These are phyloP conservation scores for Phanerodontia chrysosporium DNA, from an alignment of 768 basidiomycete species.

Conservation along the genomic window DNA sequence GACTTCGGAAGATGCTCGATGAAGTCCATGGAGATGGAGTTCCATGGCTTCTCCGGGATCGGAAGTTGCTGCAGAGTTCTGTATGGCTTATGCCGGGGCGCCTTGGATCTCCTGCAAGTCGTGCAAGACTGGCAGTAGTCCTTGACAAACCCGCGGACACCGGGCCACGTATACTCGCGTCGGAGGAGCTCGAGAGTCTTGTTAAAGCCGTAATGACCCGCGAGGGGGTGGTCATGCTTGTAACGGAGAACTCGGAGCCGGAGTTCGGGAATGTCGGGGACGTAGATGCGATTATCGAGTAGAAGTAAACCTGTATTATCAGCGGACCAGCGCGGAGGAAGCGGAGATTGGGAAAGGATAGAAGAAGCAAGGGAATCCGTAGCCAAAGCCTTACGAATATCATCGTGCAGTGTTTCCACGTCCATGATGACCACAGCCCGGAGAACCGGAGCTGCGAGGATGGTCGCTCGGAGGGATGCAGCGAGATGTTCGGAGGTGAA, in stretches of 20 bases:
- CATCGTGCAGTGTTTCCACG: slow-evolving; percentile 18
- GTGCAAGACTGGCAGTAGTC: slow-evolving; percentile 30
- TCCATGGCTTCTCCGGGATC: slow-evolving; percentile 16
- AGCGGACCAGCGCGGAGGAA: slow-evolving; percentile 13
- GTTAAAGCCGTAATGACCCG: slow-evolving; percentile 38
- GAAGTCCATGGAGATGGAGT: slow-evolving; percentile 19
- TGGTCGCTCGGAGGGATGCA: slow-evolving; percentile 4
- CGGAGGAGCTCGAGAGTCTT: slow-evolving; percentile 29
- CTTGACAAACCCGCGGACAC: slow-evolving; percentile 21
- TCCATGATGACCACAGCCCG: slow-evolving; percentile 16
- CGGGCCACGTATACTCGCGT: slow-evolving; percentile 39
- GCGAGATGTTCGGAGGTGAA: slow-evolving; percentile 8
- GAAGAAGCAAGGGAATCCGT: slow-evolving; percentile 7
- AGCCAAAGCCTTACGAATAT: slow-evolving; percentile 18
- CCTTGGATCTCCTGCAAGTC: slow-evolving; percentile 26
- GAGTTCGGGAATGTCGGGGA: slow-evolving; percentile 27
- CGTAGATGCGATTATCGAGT: slow-evolving; percentile 24
- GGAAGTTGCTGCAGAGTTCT: slow-evolving; percentile 31
- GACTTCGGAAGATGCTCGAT: slow-evolving; percentile 20
- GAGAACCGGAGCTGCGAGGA: not conserved
- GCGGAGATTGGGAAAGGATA: slow-evolving; percentile 19
- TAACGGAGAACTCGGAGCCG: slow-evolving; percentile 26
- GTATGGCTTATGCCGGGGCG: slow-evolving; percentile 23
- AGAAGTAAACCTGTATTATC: slow-evolving; percentile 17
- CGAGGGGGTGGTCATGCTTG: slow-evolving; percentile 33